Evolutionary conservation across 2,329 filamentous ascomycete species (phyloP).

Genomic region (Orbilia brochopaga): DNA sequence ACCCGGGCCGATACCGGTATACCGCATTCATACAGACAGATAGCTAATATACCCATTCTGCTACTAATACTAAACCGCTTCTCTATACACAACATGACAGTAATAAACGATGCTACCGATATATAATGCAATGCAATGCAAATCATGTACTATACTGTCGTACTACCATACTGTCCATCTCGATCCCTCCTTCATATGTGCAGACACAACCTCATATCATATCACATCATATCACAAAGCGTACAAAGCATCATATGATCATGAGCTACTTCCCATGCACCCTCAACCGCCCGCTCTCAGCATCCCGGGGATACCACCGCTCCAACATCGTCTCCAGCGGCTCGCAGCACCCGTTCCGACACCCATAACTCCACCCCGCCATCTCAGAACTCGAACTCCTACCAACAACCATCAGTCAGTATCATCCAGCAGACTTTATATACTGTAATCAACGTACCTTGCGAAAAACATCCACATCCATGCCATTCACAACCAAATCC

Average conservation of each 20-base stretch:
- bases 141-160: neutral
- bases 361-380: constrained; percentile 27
- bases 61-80: too few species aligned
- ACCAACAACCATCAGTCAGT: neutral
- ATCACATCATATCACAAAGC: too few species aligned
- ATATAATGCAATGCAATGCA: constrained; percentile 4
- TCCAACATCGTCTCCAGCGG: constrained; percentile 35
- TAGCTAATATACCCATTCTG: too few species aligned
- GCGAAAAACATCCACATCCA: constrained; percentile 88
- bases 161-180: too few species aligned
- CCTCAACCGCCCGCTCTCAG: constrained; percentile 8
- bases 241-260: constrained; percentile 1
- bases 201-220: too few species aligned
- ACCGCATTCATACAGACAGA: too few species aligned
- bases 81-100: too few species aligned
- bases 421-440: neutral
- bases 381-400: constrained; percentile 51
- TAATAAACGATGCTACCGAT: neutral
- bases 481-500: constrained; percentile 83
- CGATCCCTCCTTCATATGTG: too few species aligned
- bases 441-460: constrained; percentile 60
- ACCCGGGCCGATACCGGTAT: too few species aligned
- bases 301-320: constrained; percentile 32
- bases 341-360: constrained; percentile 43
- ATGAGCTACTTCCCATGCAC: constrained; percentile 35